Evolutionary conservation across 179 eudicot species (phyloP), one percentile per base, ranked within the genome.

Genomic region (Beta lomatogona): DNA sequence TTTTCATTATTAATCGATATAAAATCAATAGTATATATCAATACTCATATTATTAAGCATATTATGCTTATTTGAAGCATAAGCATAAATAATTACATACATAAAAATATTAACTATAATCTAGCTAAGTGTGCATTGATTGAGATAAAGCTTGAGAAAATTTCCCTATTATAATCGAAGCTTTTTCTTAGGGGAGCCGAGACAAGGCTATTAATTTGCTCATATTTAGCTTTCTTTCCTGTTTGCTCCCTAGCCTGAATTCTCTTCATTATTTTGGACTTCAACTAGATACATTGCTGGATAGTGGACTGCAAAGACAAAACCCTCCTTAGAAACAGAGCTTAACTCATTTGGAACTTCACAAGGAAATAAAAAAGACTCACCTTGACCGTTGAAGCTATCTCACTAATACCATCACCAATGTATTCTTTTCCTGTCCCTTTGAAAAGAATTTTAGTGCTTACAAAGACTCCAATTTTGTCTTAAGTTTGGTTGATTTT

Each of bases 361-460:
- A 10, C 11, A 16, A 22, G 60, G 36, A 57, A 82, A 21, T 1
- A 11, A 65, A 25, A 63, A 55, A 63, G 54, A 79, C 82, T 31
- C 77, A 94, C 99, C 97, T 96, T 96, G 52, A 96, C 98, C 31
- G 99, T 97, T 78, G 95, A 85, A 58, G 95, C 94, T 81, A 96
- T 94, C 86, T 96, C 99, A 80, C 91, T 93, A 76, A 96, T 96
- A 78, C 94, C 99, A 88, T 96, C 97, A 82, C 99, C 99, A 82
- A 96, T 96, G 84, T 96, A 96, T 84, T 96, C 99, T 88, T 96
- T 96, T 83, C 99, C 99, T 12, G 99, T 94, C 73, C 99, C 99
- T 90, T 96, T 96, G 65, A 96, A 96, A 71, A 98, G 99, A 73
- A 96, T 91, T 89, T 96, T 96, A 69, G 99, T 96, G 89, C 99